Evolutionary conservation across 257 asterid genomes (phyloP), one percentile per base, ranked within the genome.

Genomic region (Solanum peruvianum): DNA sequence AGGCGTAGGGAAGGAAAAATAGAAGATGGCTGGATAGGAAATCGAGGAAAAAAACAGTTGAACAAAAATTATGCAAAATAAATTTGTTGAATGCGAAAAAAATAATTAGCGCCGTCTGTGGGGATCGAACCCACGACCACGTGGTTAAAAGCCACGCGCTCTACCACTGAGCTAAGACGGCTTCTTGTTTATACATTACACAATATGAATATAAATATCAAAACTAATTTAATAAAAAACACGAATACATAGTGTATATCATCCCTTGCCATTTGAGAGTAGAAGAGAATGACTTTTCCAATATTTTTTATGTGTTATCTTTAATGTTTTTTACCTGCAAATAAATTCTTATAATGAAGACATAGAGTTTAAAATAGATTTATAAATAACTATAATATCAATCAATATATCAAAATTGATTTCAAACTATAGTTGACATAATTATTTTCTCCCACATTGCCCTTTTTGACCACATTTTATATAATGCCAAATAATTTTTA

Each of bases 61-160:
- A 49, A 49, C 9, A 49, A 49, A 49, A 49, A 15, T 15, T 15
- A 49, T 49, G 60, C 23, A 52, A 52, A 52, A 52, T 52, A 52
- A 52, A 52, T 1, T 52, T 52, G 11, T 16, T 52, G n/a, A 52
- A 52, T 52, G n/a, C 1, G 4, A 56, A 42, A 18, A 56, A 56
- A 56, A 52, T 2, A 60, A 58, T 2, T 9, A 9, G 13, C 73
- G 73, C 73, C 73, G 73, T 66, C 73, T 66, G 73, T 66, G 73
- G 73, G 98, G 91, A 91, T 96, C 97, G 98, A 95, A 95, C 98
- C 96, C 97, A 94, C 95, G 98, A 94, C 98, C 95, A 94, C 96
- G 93, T 94, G 96, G 98, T 95, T 94, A 94, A 97, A 97, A 95
- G 97, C 98, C 97, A 96, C 96, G 96, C 99, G 98, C 98, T 94